Evolutionary conservation across 805 yeast genomes (phyloP).

Genomic region (Naumovozyma castellii): DNA sequence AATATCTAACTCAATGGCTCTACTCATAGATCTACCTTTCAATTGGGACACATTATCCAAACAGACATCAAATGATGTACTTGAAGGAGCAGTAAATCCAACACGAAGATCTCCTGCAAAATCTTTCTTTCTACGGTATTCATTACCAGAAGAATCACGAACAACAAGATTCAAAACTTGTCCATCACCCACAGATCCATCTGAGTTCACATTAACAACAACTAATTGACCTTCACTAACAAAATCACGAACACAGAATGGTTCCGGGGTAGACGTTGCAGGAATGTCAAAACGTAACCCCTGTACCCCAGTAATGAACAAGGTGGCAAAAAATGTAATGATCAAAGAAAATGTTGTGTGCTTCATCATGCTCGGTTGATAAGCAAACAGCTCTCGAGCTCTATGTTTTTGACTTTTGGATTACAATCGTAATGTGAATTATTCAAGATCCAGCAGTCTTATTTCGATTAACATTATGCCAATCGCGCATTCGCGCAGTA

Average conservation of each 20-base stretch:
- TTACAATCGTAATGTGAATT: too few relatives aligned
- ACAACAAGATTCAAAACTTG: slow-evolving; percentile 62
- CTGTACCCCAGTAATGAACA: slow-evolving; percentile 3
- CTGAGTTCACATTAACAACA: slow-evolving; percentile 66
- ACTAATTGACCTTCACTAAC: slow-evolving; percentile 76
- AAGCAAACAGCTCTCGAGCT: too few relatives aligned
- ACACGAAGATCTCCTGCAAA: slow-evolving; percentile 60
- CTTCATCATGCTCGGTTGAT: slow-evolving; percentile 69
- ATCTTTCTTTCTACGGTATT: slow-evolving; percentile 65
- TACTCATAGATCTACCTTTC: slow-evolving; percentile 37
- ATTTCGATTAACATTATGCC: too few relatives aligned
- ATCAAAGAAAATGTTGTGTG: slow-evolving; percentile 33
- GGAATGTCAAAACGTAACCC: slow-evolving; percentile 45
- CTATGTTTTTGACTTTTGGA: too few relatives aligned
- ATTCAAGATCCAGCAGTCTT: too few relatives aligned
- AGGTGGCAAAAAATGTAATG: not conserved
- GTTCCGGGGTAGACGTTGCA: slow-evolving; percentile 38
- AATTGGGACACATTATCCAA: slow-evolving; percentile 48
- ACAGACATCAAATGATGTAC: slow-evolving; percentile 84
- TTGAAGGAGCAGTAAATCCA: slow-evolving; percentile 74
- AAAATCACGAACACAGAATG: slow-evolving; percentile 86
- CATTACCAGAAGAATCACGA: slow-evolving; percentile 74
- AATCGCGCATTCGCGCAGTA: too few relatives aligned
- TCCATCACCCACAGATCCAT: slow-evolving; percentile 77
- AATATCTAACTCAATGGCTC: slow-evolving; percentile 79